These are phyloP conservation scores for Elymus sibiricus DNA, from an alignment of 176 grass and related monocot genomes.

Conservation along the genomic window DNA sequence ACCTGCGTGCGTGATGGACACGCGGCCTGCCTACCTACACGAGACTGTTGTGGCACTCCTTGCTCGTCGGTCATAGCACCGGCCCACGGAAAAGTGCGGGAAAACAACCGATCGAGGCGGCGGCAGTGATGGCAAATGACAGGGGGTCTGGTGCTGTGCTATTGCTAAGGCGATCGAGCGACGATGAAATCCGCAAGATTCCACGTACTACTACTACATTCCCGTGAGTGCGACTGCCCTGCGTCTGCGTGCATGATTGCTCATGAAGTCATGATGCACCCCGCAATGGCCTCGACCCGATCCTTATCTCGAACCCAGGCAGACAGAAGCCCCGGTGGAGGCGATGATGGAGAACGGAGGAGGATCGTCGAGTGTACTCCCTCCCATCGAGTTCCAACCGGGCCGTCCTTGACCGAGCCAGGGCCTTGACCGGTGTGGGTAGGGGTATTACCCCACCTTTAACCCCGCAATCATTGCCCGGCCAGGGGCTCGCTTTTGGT, in stretches of 20 bases:
- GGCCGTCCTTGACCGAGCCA: neutral
- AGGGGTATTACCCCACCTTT: neutral
- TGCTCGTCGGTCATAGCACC: neutral
- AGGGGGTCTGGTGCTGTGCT: too few relatives aligned
- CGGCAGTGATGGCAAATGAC: neutral
- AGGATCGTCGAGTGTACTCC: neutral
- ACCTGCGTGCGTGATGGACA: neutral
- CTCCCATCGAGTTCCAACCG: neutral
- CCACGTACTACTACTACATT: neutral
- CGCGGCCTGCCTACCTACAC: neutral
- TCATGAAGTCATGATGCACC: neutral
- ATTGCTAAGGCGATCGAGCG: neutral
- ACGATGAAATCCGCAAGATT: neutral
- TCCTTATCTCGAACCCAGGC: neutral
- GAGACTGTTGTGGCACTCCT: neutral
- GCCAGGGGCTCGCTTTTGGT: neutral
- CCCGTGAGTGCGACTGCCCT: neutral
- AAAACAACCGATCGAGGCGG: neutral
- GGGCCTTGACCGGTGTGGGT: neutral
- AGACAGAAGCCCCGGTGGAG: neutral
- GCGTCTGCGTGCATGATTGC: neutral
- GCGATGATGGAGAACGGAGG: neutral
- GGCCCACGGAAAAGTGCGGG: neutral
- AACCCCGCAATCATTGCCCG: slow-evolving; percentile 6
- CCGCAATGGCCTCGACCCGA: neutral